Conservation (phyloP, 495 filamentous ascomycete genomes). For the Oidiodendron maius region DNA sequence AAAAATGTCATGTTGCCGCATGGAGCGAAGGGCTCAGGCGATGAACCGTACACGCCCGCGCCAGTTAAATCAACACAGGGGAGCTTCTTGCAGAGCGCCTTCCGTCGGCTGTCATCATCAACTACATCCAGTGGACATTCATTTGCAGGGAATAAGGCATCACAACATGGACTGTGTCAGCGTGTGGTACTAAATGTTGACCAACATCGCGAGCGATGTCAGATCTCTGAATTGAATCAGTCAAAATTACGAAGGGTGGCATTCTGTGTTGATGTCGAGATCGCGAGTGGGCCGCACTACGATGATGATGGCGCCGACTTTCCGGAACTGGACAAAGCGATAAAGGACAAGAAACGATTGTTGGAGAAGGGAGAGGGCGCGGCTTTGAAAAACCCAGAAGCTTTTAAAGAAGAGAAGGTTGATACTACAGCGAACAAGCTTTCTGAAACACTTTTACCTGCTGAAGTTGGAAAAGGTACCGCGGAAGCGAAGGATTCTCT, state of each 20-base stretch:
- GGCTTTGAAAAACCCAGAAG: conserved; percentile 57
- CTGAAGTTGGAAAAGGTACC: conserved; percentile 27
- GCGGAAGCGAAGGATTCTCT: conserved; percentile 30
- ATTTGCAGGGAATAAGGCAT: conserved; percentile 24
- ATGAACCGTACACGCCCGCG: conserved; percentile 59
- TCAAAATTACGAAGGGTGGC: conserved; percentile 79
- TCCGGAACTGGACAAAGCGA: conserved; percentile 31
- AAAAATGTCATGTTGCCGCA: conserved; percentile 50
- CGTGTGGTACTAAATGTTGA: conserved; percentile 84
- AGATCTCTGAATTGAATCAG: conserved; percentile 71
- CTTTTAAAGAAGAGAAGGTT: conserved; percentile 53
- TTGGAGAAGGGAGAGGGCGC: conserved; percentile 66
- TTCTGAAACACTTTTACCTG: conserved; percentile 18
- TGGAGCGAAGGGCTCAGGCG: conserved; percentile 34
- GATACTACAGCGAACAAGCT: conserved; percentile 35
- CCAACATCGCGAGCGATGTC: conserved; percentile 67
- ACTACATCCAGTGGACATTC: conserved; percentile 44
- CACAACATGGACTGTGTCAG: conserved; percentile 58
- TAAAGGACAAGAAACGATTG: conserved; percentile 57
- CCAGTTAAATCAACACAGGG: conserved; percentile 59
- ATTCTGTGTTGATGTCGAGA: conserved; percentile 96
- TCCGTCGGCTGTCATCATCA: conserved; percentile 68
- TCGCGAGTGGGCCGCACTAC: conserved; percentile 61
- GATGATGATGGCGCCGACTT: conserved; percentile 33
- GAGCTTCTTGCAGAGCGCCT: conserved; percentile 74